Evolutionary conservation across 108 stramenopile species (phyloP), one percentile per base, ranked within the genome.

Genomic region (Nitzschia sp.): DNA sequence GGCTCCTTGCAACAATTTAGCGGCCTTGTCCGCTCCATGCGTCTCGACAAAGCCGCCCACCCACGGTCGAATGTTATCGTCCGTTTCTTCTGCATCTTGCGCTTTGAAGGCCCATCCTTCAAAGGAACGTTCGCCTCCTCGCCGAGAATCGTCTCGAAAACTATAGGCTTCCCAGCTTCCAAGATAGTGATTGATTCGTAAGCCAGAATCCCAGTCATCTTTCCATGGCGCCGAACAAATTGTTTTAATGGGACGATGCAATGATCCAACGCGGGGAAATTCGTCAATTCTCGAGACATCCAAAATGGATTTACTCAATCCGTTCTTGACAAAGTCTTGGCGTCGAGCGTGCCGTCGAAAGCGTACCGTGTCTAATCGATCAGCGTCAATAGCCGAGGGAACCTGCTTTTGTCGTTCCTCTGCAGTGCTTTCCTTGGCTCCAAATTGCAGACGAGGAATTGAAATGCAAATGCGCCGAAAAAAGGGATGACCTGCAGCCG

Each of bases 181-280:
- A 15, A 85, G 46, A 51, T 85, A 85, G 35, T 85, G 83, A 69
- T 85, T 78, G 56, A 81, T 75, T 25, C 80, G 74, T 11, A 85
- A 47, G 11, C 77, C 75, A 17, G 51, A 51, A 8, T 35, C 33
- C 57, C 64, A 66, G 29, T 85, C 80, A 49, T 81, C 54, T 24
- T 68, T 61, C 67, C 74, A 75, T 11, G 77, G 77, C 19, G 59
- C 49, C 11, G 68, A 18, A 42, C 74, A 78, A 36, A 78, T 66
- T 3, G 46, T 54, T 31, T 59, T 46, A 28, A 83, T 78, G 19
- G 82, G 82, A 8, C 72, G 56, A 64, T 84, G 82, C 26, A 84
- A 32, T 5, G 63, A 47, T 19, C 27, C 53, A 18, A 71, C 67
- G 4, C 56, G 26, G 2, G 71, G 74, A 47, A 69, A 35, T 3